Evolutionary conservation across 345 rosid genomes (phyloP).

Genomic region (Salix suchowensis): DNA sequence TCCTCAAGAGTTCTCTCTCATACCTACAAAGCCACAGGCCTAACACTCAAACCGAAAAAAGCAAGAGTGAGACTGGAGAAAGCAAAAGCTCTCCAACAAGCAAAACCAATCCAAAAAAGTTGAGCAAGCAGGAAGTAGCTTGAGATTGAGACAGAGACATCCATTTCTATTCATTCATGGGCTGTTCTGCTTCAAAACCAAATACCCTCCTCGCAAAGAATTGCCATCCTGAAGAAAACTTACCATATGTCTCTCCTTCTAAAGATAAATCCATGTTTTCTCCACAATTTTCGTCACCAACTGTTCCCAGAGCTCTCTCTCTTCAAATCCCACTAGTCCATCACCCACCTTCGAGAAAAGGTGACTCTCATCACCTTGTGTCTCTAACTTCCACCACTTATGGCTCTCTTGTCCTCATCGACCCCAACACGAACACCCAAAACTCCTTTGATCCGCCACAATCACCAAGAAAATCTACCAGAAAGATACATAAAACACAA

Average conservation of each 20-base stretch:
- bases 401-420: slow-evolving; percentile 64
- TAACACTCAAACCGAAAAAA: background rate
- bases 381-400: slow-evolving; percentile 79
- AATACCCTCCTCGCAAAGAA: slow-evolving; percentile 9
- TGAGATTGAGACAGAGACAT: background rate
- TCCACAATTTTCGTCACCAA: slow-evolving; percentile 7
- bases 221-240: slow-evolving; percentile 11
- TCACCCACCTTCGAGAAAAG: slow-evolving; percentile 77
- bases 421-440: slow-evolving; percentile 22
- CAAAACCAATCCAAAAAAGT: background rate
- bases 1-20: background rate
- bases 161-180: slow-evolving; percentile 49
- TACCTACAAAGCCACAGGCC: background rate
- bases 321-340: slow-evolving; percentile 70
- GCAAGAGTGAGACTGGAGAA: background rate
- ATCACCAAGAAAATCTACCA: slow-evolving; percentile 13
- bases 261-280: slow-evolving; percentile 9
- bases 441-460: slow-evolving; percentile 25
- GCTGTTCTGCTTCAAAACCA: slow-evolving; percentile 65
- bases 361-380: slow-evolving; percentile 86
- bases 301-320: slow-evolving; percentile 50
- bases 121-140: background rate
- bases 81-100: background rate
- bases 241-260: slow-evolving; percentile 17
- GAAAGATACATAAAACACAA: background rate